A percentile compares a stretch with the other conserved stretches of the same genome.
Evolutionary conservation across 352 stramenopile species (phyloP).

Genomic region (Plasmopara halstedii): DNA sequence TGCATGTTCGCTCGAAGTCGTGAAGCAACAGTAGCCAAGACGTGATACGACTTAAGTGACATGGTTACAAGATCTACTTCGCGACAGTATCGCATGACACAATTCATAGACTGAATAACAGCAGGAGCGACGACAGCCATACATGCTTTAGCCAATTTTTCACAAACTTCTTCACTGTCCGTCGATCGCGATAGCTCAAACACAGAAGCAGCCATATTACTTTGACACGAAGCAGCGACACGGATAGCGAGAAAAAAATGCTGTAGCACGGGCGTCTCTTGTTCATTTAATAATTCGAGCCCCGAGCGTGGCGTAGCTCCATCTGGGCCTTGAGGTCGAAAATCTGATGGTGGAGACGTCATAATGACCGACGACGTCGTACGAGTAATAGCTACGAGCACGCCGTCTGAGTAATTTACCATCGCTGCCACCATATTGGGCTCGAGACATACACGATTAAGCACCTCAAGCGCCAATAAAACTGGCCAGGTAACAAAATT

Average conservation of each 20-base stretch:
- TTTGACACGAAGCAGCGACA: slow-evolving; percentile 62
- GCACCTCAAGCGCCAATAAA: slow-evolving; percentile 69
- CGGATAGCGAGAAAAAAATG: slow-evolving; percentile 78
- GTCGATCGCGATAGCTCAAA: slow-evolving; percentile 62
- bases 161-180: slow-evolving; percentile 33
- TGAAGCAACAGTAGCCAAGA: slow-evolving; percentile 69
- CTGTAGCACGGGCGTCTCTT: slow-evolving; percentile 67
- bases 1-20: slow-evolving; percentile 51
- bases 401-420: slow-evolving; percentile 42
- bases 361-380: slow-evolving; percentile 75
- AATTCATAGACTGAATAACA: slow-evolving; percentile 66
- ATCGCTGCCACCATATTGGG: slow-evolving; percentile 64
- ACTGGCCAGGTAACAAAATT: slow-evolving; percentile 84
- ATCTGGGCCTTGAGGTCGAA: slow-evolving; percentile 38
- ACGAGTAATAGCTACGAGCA: slow-evolving; percentile 48
- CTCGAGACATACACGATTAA: slow-evolving; percentile 67
- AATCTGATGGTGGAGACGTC: slow-evolving; percentile 68
- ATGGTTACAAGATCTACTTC: slow-evolving; percentile 78
- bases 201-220: slow-evolving; percentile 64
- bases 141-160: slow-evolving; percentile 46
- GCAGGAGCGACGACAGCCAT: slow-evolving; percentile 59
- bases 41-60: slow-evolving; percentile 79
- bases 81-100: slow-evolving; percentile 70
- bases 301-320: slow-evolving; percentile 42
- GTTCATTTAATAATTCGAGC: slow-evolving; percentile 76